Evolutionary conservation across 768 basidiomycete species (phyloP).

Genomic region (Boletus coccyginus): DNA sequence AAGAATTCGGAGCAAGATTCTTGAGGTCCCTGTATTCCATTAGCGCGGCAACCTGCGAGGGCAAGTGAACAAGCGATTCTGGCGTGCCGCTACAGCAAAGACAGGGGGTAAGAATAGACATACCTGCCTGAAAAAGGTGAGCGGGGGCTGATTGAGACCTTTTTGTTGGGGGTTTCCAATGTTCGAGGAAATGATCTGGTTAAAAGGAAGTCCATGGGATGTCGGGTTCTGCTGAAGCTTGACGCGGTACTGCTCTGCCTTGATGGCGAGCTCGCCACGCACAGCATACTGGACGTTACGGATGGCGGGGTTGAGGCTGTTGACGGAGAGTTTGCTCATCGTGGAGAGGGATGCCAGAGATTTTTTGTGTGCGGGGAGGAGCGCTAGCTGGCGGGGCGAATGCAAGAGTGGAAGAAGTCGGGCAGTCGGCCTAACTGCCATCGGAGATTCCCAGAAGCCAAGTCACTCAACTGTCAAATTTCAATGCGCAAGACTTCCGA

Average conservation of each 20-base stretch:
- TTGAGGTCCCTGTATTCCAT: conserved; percentile 89
- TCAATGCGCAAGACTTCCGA: too few relatives aligned
- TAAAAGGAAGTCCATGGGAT: conserved; percentile 70
- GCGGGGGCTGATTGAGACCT: conserved; percentile 87
- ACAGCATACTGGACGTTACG: conserved; percentile 95
- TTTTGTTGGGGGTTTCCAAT: conserved; percentile 98
- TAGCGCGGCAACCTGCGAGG: conserved; percentile 74
- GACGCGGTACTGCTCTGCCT: conserved; percentile 80
- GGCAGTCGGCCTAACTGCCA: conserved; percentile 8
- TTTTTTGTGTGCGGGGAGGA: conserved; percentile 1
- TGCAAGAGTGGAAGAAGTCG: conserved; percentile 3
- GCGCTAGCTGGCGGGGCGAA: neutral
- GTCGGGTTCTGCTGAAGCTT: conserved; percentile 51
- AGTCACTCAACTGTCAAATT: neutral
- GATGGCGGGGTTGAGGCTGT: conserved; percentile 80
- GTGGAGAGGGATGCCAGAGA: conserved; percentile 6
- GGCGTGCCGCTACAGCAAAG: neutral
- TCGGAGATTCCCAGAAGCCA: conserved; percentile 1
- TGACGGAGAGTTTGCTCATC: conserved; percentile 61
- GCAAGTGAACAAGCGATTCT: neutral
- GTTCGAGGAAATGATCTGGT: conserved; percentile 88
- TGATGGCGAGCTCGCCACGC: conserved; percentile 94
- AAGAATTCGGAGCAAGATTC: conserved; percentile 69
- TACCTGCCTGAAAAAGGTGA: conserved; percentile 92
- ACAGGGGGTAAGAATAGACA: conserved; percentile 16